A percentile compares a stretch with the other conserved stretches of the same genome.
These are phyloP conservation scores for Candida pini DNA, from an alignment of 805 yeast species.

Conservation along the genomic window DNA sequence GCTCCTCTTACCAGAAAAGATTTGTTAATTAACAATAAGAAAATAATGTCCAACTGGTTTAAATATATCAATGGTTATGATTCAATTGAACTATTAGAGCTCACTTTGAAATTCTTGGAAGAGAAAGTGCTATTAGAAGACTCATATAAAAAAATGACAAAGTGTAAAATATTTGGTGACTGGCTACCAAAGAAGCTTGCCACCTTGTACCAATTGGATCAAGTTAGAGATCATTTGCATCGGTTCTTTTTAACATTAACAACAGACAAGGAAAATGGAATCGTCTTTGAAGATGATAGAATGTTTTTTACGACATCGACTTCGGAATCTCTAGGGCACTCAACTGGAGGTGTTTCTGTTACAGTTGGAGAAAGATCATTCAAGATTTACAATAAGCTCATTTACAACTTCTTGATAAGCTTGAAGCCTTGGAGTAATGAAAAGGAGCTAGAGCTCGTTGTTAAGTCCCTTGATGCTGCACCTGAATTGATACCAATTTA, in stretches of 20 bases:
- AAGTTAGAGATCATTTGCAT: constrained; percentile 34
- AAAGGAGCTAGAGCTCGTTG: constrained; percentile 49
- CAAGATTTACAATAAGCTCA: constrained; percentile 60
- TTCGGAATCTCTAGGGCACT: constrained; percentile 15
- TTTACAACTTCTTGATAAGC: constrained; percentile 54
- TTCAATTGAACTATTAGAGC: constrained; percentile 33
- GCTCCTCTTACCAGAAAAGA: constrained; percentile 60
- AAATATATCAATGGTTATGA: constrained; percentile 56
- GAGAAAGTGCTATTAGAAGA: constrained; percentile 51
- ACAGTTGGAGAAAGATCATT: constrained; percentile 46
- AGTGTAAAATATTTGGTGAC: constrained; percentile 74
- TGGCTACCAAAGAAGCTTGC: constrained; percentile 57
- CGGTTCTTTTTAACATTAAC: constrained; percentile 44
- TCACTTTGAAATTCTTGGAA: constrained; percentile 44
- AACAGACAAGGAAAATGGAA: constrained; percentile 45
- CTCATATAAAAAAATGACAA: constrained; percentile 59
- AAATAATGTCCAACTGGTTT: constrained; percentile 61
- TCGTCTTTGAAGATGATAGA: constrained; percentile 41
- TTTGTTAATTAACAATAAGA: constrained; percentile 48
- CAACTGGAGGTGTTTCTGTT: constrained; percentile 36
- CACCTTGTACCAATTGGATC: constrained; percentile 35
- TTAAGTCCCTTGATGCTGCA: constrained; percentile 42
- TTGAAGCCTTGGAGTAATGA: constrained; percentile 81
- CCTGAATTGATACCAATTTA: constrained; percentile 77
- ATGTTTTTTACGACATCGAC: constrained; percentile 37